Base-by-base conservation (phyloP, 2,329 filamentous ascomycete genomes). In the Xylariaceae sp. region DNA sequence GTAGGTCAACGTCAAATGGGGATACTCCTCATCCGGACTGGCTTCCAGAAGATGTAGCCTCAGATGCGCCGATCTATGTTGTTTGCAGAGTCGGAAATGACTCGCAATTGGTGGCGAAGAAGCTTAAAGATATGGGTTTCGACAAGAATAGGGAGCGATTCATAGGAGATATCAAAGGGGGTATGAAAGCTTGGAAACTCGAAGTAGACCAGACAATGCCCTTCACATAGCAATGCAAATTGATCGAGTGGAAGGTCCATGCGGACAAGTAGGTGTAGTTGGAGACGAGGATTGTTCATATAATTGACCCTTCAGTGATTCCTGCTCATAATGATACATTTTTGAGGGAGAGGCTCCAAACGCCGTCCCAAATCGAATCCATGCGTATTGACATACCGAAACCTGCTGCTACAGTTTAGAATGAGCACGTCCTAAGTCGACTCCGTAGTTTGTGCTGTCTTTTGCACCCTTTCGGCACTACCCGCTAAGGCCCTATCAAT, bases 1-100 rank as follows among this genome's bases (percentile, higher is more conserved):
- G 54, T 37, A 58, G 47, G 67, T 60, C 24, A 53, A 69, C 48
- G 41, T 34, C 40, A 2, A 55, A 60, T 23, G 53, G 50, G 3
- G 49, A 67, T 7, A 63, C 63, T 26, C 60, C 67, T 3, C 61
- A 64, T 24, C 65, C 65, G 1, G 64, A 64, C 6, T 79, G 78
- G 73, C 65, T 83, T 14, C 78, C 79, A 0, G 60, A 69, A 0
- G 69, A 74, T 1, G 33, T 80, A 1, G 60, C 73, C 0, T 58
- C 68, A 1, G 74, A 82, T 28, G 76, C 78, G 2, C 82, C 87
- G 0, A 85, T 95, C 19, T 90, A 89, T 58, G 76, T 92, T 0
- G 80, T 95, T 0, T 95, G 91, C 64, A 80, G 90, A 26, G 78
- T 89, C 1, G 91, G 91, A 0, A 91, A 93, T 61, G 90, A 95